phyloP scores from a whole-genome alignment of 164 flowering plant genomes.

The Buxus sempervirens region DNA sequence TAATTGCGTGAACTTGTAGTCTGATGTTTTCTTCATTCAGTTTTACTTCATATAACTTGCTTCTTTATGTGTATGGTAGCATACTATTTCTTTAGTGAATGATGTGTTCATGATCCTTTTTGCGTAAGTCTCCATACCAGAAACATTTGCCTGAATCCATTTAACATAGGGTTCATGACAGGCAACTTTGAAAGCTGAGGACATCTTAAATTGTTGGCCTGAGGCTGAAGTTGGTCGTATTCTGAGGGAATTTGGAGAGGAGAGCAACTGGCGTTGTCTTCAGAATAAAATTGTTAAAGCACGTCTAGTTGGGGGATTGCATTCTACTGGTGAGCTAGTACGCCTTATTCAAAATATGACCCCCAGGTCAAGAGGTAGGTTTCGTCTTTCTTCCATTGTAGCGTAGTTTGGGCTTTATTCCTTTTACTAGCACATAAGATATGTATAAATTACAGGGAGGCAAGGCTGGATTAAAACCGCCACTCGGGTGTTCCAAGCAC shows the following conservation, averaged over 20 bases:
- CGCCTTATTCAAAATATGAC: constrained; percentile 48
- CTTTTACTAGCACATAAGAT: background rate
- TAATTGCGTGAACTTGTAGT: too few relatives aligned
- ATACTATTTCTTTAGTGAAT: too few relatives aligned
- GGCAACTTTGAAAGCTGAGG: constrained; percentile 85
- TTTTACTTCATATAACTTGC: too few relatives aligned
- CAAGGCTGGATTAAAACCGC: constrained; percentile 99
- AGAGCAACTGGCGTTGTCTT: constrained; percentile 75
- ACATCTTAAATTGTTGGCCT: constrained; percentile 93
- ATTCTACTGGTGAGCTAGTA: constrained; percentile 68
- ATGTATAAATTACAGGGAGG: constrained; percentile 47
- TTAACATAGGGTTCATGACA: constrained; percentile 40
- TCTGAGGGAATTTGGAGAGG: constrained; percentile 90
- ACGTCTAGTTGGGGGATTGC: constrained; percentile 70
- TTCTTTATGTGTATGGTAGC: too few relatives aligned
- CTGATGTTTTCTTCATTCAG: too few relatives aligned
- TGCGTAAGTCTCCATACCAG: too few relatives aligned
- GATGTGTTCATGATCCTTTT: too few relatives aligned
- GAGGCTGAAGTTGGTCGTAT: constrained; percentile 78
- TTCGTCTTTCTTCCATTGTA: constrained; percentile 1
- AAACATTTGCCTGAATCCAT: too few relatives aligned
- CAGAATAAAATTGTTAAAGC: constrained; percentile 74
- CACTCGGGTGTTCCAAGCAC: constrained; percentile 90
- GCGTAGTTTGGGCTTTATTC: background rate
- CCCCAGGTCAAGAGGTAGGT: constrained; percentile 43